phyloP scores from a whole-genome alignment of 495 filamentous ascomycete genomes.

The Xylaria intraflava region DNA sequence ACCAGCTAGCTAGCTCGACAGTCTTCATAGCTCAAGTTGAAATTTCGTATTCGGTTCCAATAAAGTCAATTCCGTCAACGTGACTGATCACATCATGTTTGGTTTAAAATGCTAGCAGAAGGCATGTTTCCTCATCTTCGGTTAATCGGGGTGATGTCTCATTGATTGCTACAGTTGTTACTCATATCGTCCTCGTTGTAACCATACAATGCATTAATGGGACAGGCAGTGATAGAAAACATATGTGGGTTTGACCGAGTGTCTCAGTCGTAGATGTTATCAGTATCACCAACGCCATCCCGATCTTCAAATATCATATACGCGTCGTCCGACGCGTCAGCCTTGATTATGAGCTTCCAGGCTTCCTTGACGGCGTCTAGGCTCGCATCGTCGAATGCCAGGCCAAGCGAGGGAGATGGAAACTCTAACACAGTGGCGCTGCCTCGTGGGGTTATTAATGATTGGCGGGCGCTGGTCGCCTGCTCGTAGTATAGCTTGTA shows the following conservation, averaged over 20 bases:
- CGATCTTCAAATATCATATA: constrained; percentile 65
- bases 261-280: constrained; percentile 28
- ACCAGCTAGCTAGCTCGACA: not conserved
- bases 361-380: constrained; percentile 54
- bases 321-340: constrained; percentile 35
- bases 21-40: not conserved
- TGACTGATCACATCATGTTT: not conserved
- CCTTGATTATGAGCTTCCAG: constrained; percentile 57
- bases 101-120: not conserved
- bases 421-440: constrained; percentile 34
- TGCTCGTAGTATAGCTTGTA: constrained; percentile 62
- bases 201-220: not conserved
- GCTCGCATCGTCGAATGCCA: constrained; percentile 62
- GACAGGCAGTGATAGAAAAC: not conserved
- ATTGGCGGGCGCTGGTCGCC: constrained; percentile 18
- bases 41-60: not conserved
- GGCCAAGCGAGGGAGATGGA: constrained; percentile 50
- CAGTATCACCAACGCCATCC: constrained; percentile 42
- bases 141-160: not conserved
- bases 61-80: not conserved
- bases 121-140: not conserved
- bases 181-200: not conserved
- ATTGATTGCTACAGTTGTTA: not conserved
- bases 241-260: not conserved
- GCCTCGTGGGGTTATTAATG: constrained; percentile 17